A percentile compares a stretch with the other conserved stretches of the same genome.
Evolutionary conservation across 768 basidiomycete genomes (phyloP).

Genomic region (Xerocomus brunneocitrinus): DNA sequence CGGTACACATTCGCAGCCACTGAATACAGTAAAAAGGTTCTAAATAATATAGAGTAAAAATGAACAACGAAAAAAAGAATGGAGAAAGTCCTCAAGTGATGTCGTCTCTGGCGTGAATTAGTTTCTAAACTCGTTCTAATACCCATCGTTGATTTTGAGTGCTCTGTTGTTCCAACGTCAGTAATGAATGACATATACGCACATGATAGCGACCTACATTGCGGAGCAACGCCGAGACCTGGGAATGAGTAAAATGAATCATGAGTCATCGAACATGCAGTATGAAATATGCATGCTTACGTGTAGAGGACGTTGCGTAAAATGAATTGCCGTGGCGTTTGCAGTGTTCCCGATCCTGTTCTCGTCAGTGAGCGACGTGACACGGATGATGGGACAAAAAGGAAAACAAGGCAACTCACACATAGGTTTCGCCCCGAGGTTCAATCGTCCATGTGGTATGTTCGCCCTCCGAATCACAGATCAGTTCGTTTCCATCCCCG

Average conservation of each 20-base stretch:
- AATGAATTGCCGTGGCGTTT: constrained; percentile 7
- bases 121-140: constrained; percentile 1
- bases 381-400: neutral
- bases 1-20: neutral
- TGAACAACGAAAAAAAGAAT: neutral
- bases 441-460: constrained; percentile 1
- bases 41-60: neutral
- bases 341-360: constrained; percentile 5
- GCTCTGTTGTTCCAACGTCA: neutral
- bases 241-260: neutral
- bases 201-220: neutral
- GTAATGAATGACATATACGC: neutral
- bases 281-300: neutral
- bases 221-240: constrained; percentile 2
- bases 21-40: neutral
- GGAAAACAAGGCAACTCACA: neutral
- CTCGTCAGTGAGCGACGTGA: neutral
- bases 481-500: constrained; percentile 2
- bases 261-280: neutral
- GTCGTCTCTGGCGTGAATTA: neutral
- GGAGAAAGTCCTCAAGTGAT: neutral
- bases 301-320: neutral
- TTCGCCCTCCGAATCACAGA: constrained; percentile 3
- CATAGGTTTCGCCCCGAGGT: constrained; percentile 1
- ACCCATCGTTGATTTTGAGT: constrained; percentile 11